phyloP scores from a whole-genome alignment of 2,329 filamentous ascomycete species.

The Blastomyces silverae region DNA sequence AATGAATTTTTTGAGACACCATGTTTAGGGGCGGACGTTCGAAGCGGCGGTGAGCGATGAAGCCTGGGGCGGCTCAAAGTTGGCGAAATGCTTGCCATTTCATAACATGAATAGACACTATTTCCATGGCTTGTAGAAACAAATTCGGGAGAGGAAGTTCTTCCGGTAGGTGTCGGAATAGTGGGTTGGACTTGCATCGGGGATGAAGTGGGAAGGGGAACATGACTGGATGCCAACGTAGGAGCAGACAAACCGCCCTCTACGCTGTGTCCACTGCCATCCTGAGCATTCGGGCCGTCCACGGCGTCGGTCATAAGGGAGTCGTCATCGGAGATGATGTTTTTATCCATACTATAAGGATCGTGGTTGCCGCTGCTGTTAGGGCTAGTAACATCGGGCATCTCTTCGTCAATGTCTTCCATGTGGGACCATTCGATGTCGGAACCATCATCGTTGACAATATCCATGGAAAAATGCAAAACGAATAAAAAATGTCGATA shows the following conservation, averaged over 20 bases:
- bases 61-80: not conserved
- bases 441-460: not conserved
- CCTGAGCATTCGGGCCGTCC: not conserved
- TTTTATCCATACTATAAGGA: not conserved
- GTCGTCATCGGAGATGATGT: not conserved
- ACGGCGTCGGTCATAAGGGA: not conserved
- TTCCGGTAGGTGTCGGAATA: not conserved
- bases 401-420: not conserved
- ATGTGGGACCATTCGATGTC: not conserved
- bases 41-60: not conserved
- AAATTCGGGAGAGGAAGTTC: not conserved
- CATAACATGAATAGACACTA: not conserved
- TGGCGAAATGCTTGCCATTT: not conserved
- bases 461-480: not conserved
- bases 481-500: not conserved
- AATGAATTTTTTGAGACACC: not conserved
- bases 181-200: slow-evolving; percentile 50
- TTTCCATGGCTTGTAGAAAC: not conserved
- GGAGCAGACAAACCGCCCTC: not conserved
- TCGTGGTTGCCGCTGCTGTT: not conserved
- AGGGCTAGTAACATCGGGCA: not conserved
- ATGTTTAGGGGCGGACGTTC: not conserved
- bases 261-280: not conserved
- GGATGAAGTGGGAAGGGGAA: slow-evolving; percentile 51
- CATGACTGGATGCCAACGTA: slow-evolving; percentile 51